Conservation (phyloP, 2,329 filamentous ascomycete species). For the Exophiala aquamarina region DNA sequence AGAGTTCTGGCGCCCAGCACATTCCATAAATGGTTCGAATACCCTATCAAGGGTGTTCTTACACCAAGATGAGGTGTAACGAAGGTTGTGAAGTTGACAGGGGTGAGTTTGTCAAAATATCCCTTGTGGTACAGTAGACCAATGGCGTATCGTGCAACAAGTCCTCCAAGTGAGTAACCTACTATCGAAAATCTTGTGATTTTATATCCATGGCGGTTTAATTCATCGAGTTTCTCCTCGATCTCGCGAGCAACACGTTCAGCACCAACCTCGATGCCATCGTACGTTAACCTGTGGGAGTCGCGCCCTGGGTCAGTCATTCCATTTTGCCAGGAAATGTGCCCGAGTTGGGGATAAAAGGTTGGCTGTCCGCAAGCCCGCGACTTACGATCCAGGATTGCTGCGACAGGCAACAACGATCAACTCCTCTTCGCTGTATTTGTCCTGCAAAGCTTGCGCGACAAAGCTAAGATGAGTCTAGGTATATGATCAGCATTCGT, state of each 20-base stretch:
- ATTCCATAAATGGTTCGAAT: slow-evolving; percentile 72
- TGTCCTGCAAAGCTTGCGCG: slow-evolving; percentile 50
- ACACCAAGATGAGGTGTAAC: slow-evolving; percentile 82
- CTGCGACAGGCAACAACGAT: slow-evolving; percentile 57
- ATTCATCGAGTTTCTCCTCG: slow-evolving; percentile 55
- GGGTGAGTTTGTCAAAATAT: slow-evolving; percentile 74
- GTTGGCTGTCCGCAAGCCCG: slow-evolving; percentile 7
- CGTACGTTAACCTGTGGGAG: slow-evolving; percentile 58
- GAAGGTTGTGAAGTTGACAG: slow-evolving; percentile 93
- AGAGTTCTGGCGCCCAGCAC: slow-evolving; percentile 77
- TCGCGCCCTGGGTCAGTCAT: no score
- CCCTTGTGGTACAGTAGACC: slow-evolving; percentile 81
- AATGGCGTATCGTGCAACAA: slow-evolving; percentile 82
- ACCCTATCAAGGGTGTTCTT: slow-evolving; percentile 66
- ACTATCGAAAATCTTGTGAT: slow-evolving; percentile 82
- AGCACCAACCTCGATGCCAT: slow-evolving; percentile 68
- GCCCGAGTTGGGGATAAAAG: no score
- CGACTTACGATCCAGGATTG: slow-evolving; percentile 37
- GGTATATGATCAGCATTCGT: slow-evolving; percentile 5
- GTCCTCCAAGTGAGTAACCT: slow-evolving; percentile 85
- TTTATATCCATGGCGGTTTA: slow-evolving; percentile 63
- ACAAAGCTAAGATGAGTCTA: slow-evolving; percentile 54
- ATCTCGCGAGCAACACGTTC: slow-evolving; percentile 65
- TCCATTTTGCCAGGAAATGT: no score
- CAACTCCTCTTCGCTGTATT: slow-evolving; percentile 51